Conservation (phyloP, 225 moss, liverwort and hornwort genomes). For the Sphagnum contortum region DNA sequence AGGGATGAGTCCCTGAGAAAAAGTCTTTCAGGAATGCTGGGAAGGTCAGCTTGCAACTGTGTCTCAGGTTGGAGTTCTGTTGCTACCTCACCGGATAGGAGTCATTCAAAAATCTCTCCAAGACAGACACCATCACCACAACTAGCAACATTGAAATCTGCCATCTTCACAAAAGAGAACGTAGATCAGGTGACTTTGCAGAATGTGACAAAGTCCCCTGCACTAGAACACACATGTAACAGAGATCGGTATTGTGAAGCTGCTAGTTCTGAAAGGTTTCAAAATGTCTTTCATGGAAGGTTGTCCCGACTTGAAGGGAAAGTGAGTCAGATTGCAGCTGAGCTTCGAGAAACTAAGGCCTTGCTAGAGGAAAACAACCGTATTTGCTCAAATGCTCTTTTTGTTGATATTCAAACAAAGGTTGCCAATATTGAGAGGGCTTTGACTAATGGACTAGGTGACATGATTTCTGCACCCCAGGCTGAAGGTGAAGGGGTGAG, state of each 20-base stretch:
- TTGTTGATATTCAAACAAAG: slow-evolving; percentile 78
- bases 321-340: slow-evolving; percentile 88
- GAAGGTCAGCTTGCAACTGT: slow-evolving; percentile 6
- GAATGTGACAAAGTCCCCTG: neutral
- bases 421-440: slow-evolving; percentile 77
- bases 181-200: too few relatives aligned
- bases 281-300: slow-evolving; percentile 69
- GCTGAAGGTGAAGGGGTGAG: slow-evolving; percentile 20
- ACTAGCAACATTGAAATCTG: too few relatives aligned
- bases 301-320: slow-evolving; percentile 75
- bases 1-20: slow-evolving; percentile 24
- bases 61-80: slow-evolving; percentile 1
- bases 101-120: slow-evolving; percentile 9
- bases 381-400: slow-evolving; percentile 73
- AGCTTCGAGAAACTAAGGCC: slow-evolving; percentile 89
- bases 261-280: slow-evolving; percentile 30
- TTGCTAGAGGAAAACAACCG: slow-evolving; percentile 79
- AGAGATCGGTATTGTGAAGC: slow-evolving; percentile 14
- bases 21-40: slow-evolving; percentile 16
- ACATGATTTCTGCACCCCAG: slow-evolving; percentile 12
- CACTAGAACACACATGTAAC: slow-evolving; percentile 6
- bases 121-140: too few relatives aligned
- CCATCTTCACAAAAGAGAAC: too few relatives aligned
- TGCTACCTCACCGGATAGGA: slow-evolving; percentile 9
- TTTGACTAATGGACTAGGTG: slow-evolving; percentile 39